These are phyloP conservation scores for Malassezia psittaci DNA, from an alignment of 1,284 basidiomycete genomes.

Conservation along the genomic window DNA sequence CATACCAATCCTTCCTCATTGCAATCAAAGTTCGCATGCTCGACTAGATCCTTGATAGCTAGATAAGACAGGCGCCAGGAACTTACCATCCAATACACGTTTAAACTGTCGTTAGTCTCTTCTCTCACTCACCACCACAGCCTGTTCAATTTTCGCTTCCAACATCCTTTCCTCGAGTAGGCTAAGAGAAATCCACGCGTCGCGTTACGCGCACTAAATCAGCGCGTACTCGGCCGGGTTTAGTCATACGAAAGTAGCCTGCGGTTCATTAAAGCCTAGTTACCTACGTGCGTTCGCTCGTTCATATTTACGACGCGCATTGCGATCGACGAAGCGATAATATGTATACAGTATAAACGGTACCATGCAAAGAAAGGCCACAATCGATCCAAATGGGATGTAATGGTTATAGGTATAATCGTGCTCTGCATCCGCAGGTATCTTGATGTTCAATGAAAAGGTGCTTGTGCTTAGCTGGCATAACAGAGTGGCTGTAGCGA, in stretches of 20 bases:
- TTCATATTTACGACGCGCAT: neutral
- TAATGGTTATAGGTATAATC: neutral
- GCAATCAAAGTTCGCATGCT: conserved; percentile 96
- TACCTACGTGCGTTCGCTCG: conserved; percentile 1
- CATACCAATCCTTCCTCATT: conserved; percentile 81
- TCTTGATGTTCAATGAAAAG: conserved; percentile 52
- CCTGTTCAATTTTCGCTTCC: conserved; percentile 19
- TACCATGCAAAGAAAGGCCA: neutral
- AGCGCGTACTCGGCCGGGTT: conserved; percentile 6
- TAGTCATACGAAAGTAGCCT: conserved; percentile 4
- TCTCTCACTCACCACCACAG: conserved; percentile 14
- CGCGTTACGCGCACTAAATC: conserved; percentile 6
- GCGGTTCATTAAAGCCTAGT: neutral
- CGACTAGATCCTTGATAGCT: conserved; percentile 93
- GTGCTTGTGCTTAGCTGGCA: conserved; percentile 23
- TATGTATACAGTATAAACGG: conserved; percentile 5
- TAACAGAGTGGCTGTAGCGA: conserved; percentile 59
- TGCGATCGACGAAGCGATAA: neutral
- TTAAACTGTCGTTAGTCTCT: conserved; percentile 7
- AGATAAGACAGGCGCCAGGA: neutral
- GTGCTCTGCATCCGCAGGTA: neutral
- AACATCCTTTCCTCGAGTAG: conserved; percentile 5
- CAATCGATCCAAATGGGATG: conserved; percentile 4
- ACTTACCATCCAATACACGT: conserved; percentile 17
- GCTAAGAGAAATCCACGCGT: neutral